These are phyloP conservation scores for Jaenimonas drosophilae DNA, from an alignment of 208 protist species.

Conservation along the genomic window DNA sequence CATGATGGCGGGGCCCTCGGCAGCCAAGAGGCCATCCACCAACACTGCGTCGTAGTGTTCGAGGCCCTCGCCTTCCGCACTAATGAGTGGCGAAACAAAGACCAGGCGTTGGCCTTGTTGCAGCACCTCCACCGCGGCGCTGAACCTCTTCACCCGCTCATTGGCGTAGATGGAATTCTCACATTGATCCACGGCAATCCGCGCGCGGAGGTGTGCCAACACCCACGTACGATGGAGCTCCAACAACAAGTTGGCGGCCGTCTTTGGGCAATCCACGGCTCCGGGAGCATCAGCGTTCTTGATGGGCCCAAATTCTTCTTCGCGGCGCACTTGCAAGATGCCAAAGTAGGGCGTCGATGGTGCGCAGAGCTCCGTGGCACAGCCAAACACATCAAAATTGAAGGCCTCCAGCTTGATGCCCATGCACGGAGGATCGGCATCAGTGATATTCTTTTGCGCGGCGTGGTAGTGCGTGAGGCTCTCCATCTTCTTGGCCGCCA, in stretches of 20 bases:
- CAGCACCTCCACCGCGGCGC: conserved; percentile 21
- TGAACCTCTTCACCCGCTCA: too few species aligned
- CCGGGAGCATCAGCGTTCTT: conserved; percentile 91
- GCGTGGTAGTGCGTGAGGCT: conserved; percentile 83
- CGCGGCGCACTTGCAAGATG: conserved; percentile 82
- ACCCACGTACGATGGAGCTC: conserved; percentile 68
- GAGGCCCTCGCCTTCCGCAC: conserved; percentile 88
- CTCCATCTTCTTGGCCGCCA: conserved; percentile 37
- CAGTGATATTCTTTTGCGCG: conserved; percentile 94
- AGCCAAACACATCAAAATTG: conserved; percentile 96
- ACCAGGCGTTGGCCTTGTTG: conserved; percentile 14
- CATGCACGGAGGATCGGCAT: conserved; percentile 28
- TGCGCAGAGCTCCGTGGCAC: too few species aligned
- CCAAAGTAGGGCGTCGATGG: too few species aligned
- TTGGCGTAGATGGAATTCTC: too few species aligned
- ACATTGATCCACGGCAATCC: not conserved
- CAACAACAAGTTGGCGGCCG: conserved; percentile 58
- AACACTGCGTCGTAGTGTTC: conserved; percentile 10
- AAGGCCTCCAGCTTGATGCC: conserved; percentile 97
- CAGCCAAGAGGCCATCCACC: conserved; percentile 18
- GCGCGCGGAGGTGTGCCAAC: conserved; percentile 8
- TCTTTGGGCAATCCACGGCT: conserved; percentile 50
- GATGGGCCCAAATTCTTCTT: conserved; percentile 94
- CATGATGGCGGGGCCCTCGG: conserved; percentile 8
- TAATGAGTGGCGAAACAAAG: conserved; percentile 90